Percentiles rank a stretch among this genome's conserved stretches.
phyloP scores from a whole-genome alignment of 495 filamentous ascomycete species.

The Aspergillus campestris region DNA sequence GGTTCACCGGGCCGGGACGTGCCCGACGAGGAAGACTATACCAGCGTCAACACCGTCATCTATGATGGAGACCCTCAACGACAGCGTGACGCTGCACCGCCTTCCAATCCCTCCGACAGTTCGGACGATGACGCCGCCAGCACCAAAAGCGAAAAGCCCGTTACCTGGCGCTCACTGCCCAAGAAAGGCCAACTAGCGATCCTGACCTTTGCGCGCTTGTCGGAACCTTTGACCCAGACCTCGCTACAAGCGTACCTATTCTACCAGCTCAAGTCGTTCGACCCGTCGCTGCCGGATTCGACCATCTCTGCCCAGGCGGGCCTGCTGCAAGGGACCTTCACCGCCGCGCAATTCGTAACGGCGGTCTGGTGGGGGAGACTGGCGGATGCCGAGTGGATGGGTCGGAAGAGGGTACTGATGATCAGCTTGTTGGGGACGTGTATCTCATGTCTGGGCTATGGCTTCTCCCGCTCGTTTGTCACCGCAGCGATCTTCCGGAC shows the following conservation, averaged over 20 bases:
- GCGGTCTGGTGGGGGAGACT: slow-evolving; percentile 73
- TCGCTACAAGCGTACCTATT: slow-evolving; percentile 70
- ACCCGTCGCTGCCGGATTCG: slow-evolving; percentile 53
- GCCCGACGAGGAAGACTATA: slow-evolving; percentile 8
- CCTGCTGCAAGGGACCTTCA: slow-evolving; percentile 65
- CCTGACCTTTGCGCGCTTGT: slow-evolving; percentile 64
- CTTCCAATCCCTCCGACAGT: slow-evolving; percentile 3
- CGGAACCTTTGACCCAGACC: slow-evolving; percentile 72
- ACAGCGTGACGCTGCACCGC: slow-evolving; percentile 8
- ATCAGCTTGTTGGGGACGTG: slow-evolving; percentile 67
- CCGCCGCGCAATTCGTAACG: slow-evolving; percentile 68
- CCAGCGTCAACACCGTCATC: slow-evolving; percentile 12
- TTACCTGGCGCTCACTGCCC: slow-evolving; percentile 63
- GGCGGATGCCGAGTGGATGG: slow-evolving; percentile 60
- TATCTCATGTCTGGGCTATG: slow-evolving; percentile 67
- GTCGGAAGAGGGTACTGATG: slow-evolving; percentile 68
- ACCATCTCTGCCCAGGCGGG: slow-evolving; percentile 71
- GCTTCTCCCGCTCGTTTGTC: slow-evolving; percentile 62
- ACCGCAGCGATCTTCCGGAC: slow-evolving; percentile 62
- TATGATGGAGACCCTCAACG: slow-evolving; percentile 8
- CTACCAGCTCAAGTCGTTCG: slow-evolving; percentile 62
- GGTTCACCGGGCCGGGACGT: no score
- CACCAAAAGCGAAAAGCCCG: slow-evolving; percentile 28
- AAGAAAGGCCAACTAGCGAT: slow-evolving; percentile 67
- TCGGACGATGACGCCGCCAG: neutral